These are phyloP conservation scores for Perkinsela sp. DNA, from an alignment of 208 protist species.

Conservation along the genomic window DNA sequence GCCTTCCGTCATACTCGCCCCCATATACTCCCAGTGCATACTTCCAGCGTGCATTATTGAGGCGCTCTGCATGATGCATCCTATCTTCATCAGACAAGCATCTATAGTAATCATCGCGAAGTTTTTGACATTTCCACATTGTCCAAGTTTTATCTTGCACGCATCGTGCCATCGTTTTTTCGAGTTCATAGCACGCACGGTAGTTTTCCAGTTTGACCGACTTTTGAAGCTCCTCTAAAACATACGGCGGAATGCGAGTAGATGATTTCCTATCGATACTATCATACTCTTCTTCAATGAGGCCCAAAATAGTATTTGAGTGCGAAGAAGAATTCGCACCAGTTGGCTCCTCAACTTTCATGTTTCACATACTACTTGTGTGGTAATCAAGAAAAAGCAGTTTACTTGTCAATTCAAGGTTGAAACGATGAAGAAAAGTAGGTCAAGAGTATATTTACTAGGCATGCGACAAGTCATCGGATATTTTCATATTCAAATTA, in stretches of 20 bases:
- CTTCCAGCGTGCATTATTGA: conserved; percentile 42
- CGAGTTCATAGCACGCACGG: conserved; percentile 24
- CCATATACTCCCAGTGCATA: conserved; percentile 38
- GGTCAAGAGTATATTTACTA: no score
- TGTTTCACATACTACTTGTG: no score
- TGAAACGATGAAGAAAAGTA: no score
- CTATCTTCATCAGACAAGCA: conserved; percentile 17
- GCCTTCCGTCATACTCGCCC: conserved; percentile 32
- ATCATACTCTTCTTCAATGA: conserved; percentile 45
- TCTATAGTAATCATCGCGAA: conserved; percentile 27
- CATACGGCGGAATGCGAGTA: conserved; percentile 25
- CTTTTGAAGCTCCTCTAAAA: conserved; percentile 20
- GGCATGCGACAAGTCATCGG: no score
- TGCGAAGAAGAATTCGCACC: no score
- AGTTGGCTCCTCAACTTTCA: no score
- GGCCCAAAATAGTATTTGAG: conserved; percentile 25
- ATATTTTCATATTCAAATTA: no score
- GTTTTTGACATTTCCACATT: conserved; percentile 58
- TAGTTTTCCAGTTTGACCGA: conserved; percentile 18
- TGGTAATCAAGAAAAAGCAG: no score
- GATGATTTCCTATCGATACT: conserved; percentile 32
- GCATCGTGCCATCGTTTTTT: conserved; percentile 44
- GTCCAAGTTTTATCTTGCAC: conserved; percentile 61
- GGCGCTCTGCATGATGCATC: conserved; percentile 9
- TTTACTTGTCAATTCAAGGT: no score